Evolutionary conservation across 495 filamentous ascomycete species (phyloP).

Genomic region (Hypoxylon fuscum): DNA sequence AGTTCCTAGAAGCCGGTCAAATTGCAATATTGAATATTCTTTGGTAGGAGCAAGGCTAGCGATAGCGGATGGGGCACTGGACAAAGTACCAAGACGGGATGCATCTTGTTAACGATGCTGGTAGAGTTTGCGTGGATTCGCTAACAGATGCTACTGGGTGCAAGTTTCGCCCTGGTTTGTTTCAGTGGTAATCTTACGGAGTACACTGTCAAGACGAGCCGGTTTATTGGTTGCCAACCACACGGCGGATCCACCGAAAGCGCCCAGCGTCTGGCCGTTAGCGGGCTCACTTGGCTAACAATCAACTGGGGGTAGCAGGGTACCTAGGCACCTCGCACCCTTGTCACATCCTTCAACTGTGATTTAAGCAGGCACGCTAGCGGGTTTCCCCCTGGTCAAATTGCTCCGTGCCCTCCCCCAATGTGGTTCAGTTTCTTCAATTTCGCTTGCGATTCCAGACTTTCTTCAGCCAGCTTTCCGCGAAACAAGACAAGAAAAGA

Average conservation of each 20-base stretch:
- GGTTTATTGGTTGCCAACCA: constrained; percentile 17
- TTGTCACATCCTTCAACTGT: constrained; percentile 6
- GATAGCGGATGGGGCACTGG: constrained; percentile 9
- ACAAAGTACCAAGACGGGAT: constrained; percentile 25
- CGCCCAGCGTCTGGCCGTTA: constrained; percentile 26
- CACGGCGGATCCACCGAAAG: constrained; percentile 19
- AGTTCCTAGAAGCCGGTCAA: constrained; percentile 12
- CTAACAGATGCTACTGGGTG: constrained; percentile 27
- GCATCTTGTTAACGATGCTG: constrained; percentile 14
- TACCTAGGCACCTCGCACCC: constrained; percentile 1
- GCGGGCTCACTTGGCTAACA: constrained; percentile 17
- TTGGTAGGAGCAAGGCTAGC: constrained; percentile 18
- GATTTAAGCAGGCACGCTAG: constrained; percentile 37
- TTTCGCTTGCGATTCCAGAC: constrained; percentile 59
- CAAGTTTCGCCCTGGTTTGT: constrained; percentile 17
- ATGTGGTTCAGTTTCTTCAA: constrained; percentile 52
- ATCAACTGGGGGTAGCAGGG: constrained; percentile 16
- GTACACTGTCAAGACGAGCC: constrained; percentile 17
- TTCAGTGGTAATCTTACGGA: constrained; percentile 27
- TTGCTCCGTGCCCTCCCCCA: constrained; percentile 48
- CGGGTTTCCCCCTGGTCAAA: constrained; percentile 31
- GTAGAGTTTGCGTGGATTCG: neutral
- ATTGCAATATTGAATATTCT: constrained; percentile 28
- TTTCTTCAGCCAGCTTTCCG: constrained; percentile 42
- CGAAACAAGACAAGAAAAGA: constrained; percentile 30